These are phyloP conservation scores for Fagus crenata DNA, from an alignment of 306 rosid species.

Conservation along the genomic window DNA sequence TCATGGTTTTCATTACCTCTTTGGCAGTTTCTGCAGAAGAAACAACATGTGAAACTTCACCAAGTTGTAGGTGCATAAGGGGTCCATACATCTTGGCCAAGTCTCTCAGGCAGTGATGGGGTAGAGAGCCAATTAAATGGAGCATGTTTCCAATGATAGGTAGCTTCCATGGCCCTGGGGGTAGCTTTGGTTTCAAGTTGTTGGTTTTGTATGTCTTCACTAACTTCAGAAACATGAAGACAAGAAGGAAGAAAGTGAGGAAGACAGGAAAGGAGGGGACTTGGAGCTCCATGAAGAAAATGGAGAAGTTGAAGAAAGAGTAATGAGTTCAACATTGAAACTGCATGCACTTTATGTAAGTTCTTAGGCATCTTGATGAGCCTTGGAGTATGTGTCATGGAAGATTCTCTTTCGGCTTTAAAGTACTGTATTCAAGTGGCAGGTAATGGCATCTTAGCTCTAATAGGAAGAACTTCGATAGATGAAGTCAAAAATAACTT, in stretches of 20 bases:
- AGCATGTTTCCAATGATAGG: slow-evolving; percentile 35
- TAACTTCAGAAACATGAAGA: slow-evolving; percentile 3
- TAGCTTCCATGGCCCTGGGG: slow-evolving; percentile 35
- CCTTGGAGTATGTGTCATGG: too few species aligned
- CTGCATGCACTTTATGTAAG: too few species aligned
- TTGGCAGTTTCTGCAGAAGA: slow-evolving; percentile 42
- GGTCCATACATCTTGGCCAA: slow-evolving; percentile 39
- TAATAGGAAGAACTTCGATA: too few species aligned
- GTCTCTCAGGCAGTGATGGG: slow-evolving; percentile 16
- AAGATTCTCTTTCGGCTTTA: too few species aligned
- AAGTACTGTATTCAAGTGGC: too few species aligned
- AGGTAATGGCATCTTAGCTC: too few species aligned
- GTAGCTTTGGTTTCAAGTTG: slow-evolving; percentile 14
- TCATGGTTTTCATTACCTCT: slow-evolving; percentile 49
- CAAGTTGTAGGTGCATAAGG: slow-evolving; percentile 43
- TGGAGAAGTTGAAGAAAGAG: too few species aligned
- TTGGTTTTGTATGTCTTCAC: background rate
- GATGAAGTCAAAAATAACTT: too few species aligned
- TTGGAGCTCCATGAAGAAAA: slow-evolving; percentile 18
- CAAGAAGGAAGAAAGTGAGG: background rate
- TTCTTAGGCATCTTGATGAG: too few species aligned
- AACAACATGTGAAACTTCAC: slow-evolving; percentile 33
- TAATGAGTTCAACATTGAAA: too few species aligned
- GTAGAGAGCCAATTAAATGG: slow-evolving; percentile 19
- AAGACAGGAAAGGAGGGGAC: background rate